phyloP scores from a whole-genome alignment of 495 filamentous ascomycete genomes.

The Aspergillus bertholletiae region DNA sequence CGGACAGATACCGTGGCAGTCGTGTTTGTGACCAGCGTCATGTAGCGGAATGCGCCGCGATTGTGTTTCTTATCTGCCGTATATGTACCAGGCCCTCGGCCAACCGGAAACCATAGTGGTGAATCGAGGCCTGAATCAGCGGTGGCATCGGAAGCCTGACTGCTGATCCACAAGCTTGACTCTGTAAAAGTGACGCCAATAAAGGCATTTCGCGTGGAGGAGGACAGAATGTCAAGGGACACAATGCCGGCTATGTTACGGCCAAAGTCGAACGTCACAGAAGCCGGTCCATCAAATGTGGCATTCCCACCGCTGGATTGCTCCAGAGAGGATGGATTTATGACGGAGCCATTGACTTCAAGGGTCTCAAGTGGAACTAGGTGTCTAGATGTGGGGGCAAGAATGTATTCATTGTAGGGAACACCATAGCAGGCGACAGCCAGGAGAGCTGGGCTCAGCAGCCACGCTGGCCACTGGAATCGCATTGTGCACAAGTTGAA shows the following conservation, averaged over 20 bases:
- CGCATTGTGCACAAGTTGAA: too few relatives aligned
- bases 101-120: constrained; percentile 35
- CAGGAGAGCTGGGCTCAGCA: background rate
- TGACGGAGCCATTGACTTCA: background rate
- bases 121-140: constrained; percentile 36
- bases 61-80: constrained; percentile 29
- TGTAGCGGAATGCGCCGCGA: constrained; percentile 41
- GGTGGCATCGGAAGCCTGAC: constrained; percentile 39
- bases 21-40: constrained; percentile 32
- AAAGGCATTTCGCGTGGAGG: constrained; percentile 27
- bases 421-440: constrained; percentile 1
- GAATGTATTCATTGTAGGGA: constrained; percentile 37
- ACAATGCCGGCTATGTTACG: constrained; percentile 43
- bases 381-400: constrained; percentile 35
- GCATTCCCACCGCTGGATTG: constrained; percentile 18
- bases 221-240: constrained; percentile 25
- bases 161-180: constrained; percentile 38
- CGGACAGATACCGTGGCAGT: constrained; percentile 16
- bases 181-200: constrained; percentile 44
- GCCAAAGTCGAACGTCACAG: constrained; percentile 44
- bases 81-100: constrained; percentile 23
- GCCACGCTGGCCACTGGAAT: background rate
- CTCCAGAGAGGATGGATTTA: constrained; percentile 21
- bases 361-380: constrained; percentile 4
- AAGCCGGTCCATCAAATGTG: constrained; percentile 29